These are phyloP conservation scores for Funneliformis mosseae DNA, from an alignment of 192 early-diverging fungal genomes.

Conservation along the genomic window DNA sequence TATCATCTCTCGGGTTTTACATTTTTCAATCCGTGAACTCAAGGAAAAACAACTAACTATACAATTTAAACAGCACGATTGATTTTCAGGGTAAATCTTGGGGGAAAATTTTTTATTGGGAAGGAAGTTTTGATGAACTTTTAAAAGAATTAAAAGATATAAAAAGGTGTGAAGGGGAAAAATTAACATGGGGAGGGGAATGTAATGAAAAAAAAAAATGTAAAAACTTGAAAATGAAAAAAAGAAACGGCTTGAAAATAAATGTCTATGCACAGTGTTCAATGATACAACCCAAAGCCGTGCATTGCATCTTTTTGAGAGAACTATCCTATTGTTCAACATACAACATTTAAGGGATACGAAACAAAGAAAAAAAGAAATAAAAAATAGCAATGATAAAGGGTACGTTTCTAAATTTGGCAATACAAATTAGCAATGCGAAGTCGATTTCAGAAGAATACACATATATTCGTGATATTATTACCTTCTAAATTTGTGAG, in stretches of 20 bases:
- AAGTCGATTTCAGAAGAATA: no score
- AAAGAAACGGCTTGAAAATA: neutral
- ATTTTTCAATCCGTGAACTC: no score
- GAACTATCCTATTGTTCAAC: conserved; percentile 10
- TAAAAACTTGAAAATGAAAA: neutral
- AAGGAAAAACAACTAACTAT: no score
- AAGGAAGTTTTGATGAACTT: no score
- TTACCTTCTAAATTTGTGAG: no score
- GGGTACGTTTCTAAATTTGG: no score
- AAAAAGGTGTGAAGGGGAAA: neutral
- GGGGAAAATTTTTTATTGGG: no score
- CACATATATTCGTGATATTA: no score
- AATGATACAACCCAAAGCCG: conserved; percentile 12
- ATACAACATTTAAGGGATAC: neutral
- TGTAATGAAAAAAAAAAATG: neutral
- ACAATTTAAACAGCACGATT: no score
- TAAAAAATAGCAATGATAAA: neutral
- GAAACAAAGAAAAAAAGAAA: neutral
- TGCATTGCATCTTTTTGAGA: neutral
- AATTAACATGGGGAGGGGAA: neutral
- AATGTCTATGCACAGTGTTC: conserved; percentile 7
- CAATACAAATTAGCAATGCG: no score
- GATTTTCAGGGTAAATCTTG: no score
- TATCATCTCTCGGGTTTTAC: no score
- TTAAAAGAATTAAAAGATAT: neutral